Evolutionary conservation across 495 filamentous ascomycete genomes (phyloP).

Genomic region (Neurospora sp.): DNA sequence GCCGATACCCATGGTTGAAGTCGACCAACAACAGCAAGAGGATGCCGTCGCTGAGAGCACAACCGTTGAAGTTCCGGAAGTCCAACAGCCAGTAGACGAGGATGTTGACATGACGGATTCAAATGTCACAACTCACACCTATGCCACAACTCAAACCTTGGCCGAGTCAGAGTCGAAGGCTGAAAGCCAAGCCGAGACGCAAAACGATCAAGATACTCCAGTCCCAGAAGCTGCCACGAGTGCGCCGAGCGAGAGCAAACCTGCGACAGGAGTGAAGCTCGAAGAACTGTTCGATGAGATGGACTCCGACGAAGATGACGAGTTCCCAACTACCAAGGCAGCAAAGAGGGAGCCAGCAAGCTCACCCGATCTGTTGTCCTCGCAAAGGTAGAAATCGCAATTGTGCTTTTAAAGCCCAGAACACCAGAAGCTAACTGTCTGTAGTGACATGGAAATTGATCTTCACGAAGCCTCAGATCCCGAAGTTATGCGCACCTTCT

Average conservation of each 20-base stretch:
- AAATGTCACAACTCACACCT: not conserved
- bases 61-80: not conserved
- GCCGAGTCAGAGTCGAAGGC: not conserved
- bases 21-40: not conserved
- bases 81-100: conserved; percentile 1
- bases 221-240: not conserved
- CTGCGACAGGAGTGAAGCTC: conserved; percentile 49
- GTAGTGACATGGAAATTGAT: not conserved
- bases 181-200: not conserved
- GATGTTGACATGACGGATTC: conserved; percentile 13
- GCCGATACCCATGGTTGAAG: conserved; percentile 7
- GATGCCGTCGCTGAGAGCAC: not conserved
- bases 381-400: conserved; percentile 17
- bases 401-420: not conserved
- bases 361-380: conserved; percentile 19
- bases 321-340: conserved; percentile 47
- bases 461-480: conserved; percentile 48
- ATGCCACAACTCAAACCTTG: not conserved
- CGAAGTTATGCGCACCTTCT: conserved; percentile 81
- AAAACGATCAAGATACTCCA: not conserved
- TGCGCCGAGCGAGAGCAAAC: conserved; percentile 13
- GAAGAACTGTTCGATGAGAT: conserved; percentile 74
- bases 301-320: conserved; percentile 69
- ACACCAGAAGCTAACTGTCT: not conserved
- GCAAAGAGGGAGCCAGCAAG: conserved; percentile 17